Conservation (phyloP, 2,329 filamentous ascomycete genomes). For the Niveomyces coronatus region DNA sequence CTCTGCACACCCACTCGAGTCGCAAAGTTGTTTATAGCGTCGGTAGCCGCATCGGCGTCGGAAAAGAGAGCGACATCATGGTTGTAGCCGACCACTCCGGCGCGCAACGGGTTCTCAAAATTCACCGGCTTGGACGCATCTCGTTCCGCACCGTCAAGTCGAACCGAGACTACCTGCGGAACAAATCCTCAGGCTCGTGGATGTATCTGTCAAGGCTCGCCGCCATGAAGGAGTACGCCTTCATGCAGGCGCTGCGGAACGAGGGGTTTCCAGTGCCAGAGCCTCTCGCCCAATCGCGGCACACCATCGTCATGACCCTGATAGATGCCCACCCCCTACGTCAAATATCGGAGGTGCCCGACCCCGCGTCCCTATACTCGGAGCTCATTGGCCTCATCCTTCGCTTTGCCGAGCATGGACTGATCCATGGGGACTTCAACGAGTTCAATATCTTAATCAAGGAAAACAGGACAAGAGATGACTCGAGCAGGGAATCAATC, state of each 20-base stretch:
- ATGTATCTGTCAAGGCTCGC: constrained; percentile 95
- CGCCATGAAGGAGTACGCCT: constrained; percentile 87
- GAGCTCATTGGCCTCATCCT: constrained; percentile 83
- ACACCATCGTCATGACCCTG: constrained; percentile 93
- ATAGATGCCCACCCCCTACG: constrained; percentile 87
- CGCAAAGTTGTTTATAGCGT: constrained; percentile 78
- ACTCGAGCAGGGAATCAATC: constrained; percentile 33
- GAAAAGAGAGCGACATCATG: constrained; percentile 96
- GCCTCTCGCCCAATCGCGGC: constrained; percentile 79
- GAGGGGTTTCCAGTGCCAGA: constrained; percentile 86
- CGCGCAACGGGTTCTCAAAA: constrained; percentile 77
- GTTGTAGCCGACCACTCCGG: constrained; percentile 77
- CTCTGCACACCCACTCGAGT: constrained; percentile 79
- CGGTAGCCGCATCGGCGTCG: constrained; percentile 87
- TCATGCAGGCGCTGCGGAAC: constrained; percentile 76
- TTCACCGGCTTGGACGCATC: constrained; percentile 89
- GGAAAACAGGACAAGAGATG: constrained; percentile 44
- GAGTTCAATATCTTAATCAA: constrained; percentile 97
- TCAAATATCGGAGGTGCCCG: constrained; percentile 73
- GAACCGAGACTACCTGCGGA: constrained; percentile 89
- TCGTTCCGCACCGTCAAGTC: constrained; percentile 94
- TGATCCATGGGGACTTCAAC: constrained; percentile 98
- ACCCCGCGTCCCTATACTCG: constrained; percentile 80
- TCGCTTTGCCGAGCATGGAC: constrained; percentile 68
- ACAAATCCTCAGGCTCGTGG: constrained; percentile 73